Conservation (phyloP, 2,329 filamentous ascomycete genomes). For the Neonectria sp. region DNA sequence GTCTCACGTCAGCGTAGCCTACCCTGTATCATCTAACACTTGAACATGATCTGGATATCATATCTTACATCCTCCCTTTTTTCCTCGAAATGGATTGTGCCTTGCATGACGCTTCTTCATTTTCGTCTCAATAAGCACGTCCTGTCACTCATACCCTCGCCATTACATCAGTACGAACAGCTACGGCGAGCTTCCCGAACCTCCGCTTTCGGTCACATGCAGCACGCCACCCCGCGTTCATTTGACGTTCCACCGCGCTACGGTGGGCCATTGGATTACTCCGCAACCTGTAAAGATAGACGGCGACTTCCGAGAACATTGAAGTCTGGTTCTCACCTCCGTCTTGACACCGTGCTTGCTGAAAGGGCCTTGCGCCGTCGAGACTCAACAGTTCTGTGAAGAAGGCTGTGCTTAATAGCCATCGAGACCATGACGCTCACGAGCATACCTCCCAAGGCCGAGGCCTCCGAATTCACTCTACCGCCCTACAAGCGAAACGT, state of each 20-base stretch:
- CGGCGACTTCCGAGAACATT: not conserved
- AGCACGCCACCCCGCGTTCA: slow-evolving; percentile 38
- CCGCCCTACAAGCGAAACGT: slow-evolving; percentile 59
- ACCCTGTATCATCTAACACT: not conserved
- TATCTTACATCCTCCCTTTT: too few species aligned
- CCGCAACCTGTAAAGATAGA: slow-evolving; percentile 34
- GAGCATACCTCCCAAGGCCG: slow-evolving; percentile 22
- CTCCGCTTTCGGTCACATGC: slow-evolving; percentile 29
- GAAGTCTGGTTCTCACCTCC: not conserved
- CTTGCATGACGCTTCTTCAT: too few species aligned
- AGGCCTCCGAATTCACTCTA: slow-evolving; percentile 39
- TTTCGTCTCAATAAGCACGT: too few species aligned
- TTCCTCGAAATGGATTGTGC: too few species aligned
- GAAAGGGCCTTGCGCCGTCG: not conserved
- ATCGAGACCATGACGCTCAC: slow-evolving; percentile 32
- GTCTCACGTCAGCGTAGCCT: not conserved
- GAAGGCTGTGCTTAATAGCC: not conserved
- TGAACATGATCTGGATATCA: too few species aligned
- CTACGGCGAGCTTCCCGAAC: not conserved
- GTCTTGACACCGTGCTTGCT: not conserved
- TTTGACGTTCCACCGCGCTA: slow-evolving; percentile 38
- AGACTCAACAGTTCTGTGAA: not conserved
- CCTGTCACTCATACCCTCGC: too few species aligned
- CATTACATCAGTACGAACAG: too few species aligned
- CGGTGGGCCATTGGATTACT: slow-evolving; percentile 39